Evolutionary conservation across 306 rosid genomes (phyloP).

Genomic region (Quillaja saponaria): DNA sequence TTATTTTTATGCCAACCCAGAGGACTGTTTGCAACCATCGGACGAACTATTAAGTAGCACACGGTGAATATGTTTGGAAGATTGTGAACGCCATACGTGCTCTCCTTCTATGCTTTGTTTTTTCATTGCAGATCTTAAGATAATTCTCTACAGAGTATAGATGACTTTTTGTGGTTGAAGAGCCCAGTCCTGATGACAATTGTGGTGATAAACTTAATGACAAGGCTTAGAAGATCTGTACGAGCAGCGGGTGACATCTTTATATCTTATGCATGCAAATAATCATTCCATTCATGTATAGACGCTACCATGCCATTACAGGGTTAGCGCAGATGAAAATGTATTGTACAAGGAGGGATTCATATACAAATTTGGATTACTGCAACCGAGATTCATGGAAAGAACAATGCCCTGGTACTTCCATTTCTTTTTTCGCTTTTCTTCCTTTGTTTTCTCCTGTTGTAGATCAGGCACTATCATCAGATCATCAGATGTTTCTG

Average conservation of each 20-base stretch:
- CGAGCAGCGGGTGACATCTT: conserved; percentile 45
- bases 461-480: no score
- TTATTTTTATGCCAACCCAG: conserved; percentile 89
- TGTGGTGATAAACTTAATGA: conserved; percentile 39
- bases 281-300: conserved; percentile 84
- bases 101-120: conserved; percentile 33
- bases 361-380: conserved; percentile 53
- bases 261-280: conserved; percentile 55
- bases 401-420: conserved; percentile 41
- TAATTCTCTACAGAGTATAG: conserved; percentile 40
- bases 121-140: conserved; percentile 40
- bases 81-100: conserved; percentile 37
- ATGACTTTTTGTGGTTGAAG: conserved; percentile 35
- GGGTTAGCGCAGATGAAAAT: conserved; percentile 66
- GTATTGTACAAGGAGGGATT: conserved; percentile 59
- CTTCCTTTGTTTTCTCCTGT: conserved; percentile 11
- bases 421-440: conserved; percentile 18
- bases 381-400: conserved; percentile 48
- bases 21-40: conserved; percentile 69
- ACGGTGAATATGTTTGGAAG: conserved; percentile 43
- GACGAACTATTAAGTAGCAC: conserved; percentile 57
- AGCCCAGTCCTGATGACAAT: conserved; percentile 39
- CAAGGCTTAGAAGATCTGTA: conserved; percentile 9
- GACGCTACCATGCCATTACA: conserved; percentile 84
- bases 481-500: no score